Evolutionary conservation across 257 asterid species (phyloP).

Genomic region (Lantana camara): DNA sequence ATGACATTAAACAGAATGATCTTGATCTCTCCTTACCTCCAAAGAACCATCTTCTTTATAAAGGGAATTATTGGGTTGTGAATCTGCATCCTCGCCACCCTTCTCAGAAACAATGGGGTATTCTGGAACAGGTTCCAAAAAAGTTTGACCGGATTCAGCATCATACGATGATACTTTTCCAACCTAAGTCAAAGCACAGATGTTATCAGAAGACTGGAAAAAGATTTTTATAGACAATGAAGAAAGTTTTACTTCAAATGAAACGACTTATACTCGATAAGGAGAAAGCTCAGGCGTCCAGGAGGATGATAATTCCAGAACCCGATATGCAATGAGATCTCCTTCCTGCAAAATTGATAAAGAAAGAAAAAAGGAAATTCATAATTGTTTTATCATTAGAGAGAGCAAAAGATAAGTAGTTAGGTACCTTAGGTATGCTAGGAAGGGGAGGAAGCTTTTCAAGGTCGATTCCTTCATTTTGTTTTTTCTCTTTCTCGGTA

Average conservation of each 20-base stretch:
- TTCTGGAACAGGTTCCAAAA: conserved; percentile 63
- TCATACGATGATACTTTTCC: conserved; percentile 67
- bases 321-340: conserved; percentile 76
- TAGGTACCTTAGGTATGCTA: conserved; percentile 63
- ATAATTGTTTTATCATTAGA: background rate
- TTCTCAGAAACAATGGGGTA: conserved; percentile 52
- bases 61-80: conserved; percentile 48
- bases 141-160: conserved; percentile 45
- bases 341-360: conserved; percentile 60
- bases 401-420: conserved; percentile 25
- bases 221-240: conserved; percentile 7
- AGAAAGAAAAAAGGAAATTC: background rate
- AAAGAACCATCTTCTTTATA: conserved; percentile 85
- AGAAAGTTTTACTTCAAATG: conserved; percentile 10
- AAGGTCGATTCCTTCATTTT: conserved; percentile 47
- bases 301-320: conserved; percentile 83
- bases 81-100: conserved; percentile 49
- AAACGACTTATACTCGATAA: conserved; percentile 57
- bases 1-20: conserved; percentile 8
- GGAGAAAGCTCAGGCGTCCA: conserved; percentile 92
- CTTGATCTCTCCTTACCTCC: conserved; percentile 53
- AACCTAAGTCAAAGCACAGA: conserved; percentile 53
- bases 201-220: background rate
- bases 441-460: conserved; percentile 75
- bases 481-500: conserved; percentile 38